Conservation (phyloP, 2,329 filamentous ascomycete genomes). For the Ophiostoma novo-ulmi region DNA sequence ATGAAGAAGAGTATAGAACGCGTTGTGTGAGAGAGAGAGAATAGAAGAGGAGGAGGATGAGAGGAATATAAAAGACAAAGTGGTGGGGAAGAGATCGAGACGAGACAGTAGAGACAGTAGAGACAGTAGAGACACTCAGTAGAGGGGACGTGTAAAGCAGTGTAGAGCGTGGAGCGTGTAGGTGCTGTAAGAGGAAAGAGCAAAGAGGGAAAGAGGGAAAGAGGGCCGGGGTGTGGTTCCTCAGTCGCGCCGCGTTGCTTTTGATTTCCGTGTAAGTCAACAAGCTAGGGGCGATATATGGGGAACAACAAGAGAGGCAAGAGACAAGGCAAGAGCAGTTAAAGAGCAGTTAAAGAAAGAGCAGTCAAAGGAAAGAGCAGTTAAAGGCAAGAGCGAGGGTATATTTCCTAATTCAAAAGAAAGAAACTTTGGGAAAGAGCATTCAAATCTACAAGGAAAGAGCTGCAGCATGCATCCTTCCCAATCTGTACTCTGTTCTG, state of each 20-base stretch:
- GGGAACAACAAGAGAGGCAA: slow-evolving; percentile 3
- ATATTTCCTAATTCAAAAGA: neutral
- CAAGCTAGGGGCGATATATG: slow-evolving; percentile 16
- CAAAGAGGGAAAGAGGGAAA: neutral
- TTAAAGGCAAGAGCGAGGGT: neutral
- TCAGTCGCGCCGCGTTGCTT: slow-evolving; percentile 14
- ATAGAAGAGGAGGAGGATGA: slow-evolving; percentile 1
- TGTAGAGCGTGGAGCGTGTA: neutral
- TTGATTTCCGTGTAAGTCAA: slow-evolving; percentile 17
- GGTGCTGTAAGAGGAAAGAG: neutral
- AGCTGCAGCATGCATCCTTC: slow-evolving; percentile 13
- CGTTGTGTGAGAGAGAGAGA: neutral
- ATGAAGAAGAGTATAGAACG: neutral
- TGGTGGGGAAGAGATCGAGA: neutral
- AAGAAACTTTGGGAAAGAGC: neutral
- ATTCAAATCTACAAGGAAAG: neutral
- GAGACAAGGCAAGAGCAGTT: neutral
- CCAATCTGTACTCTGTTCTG: neutral
- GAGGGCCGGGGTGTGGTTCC: slow-evolving; percentile 13
- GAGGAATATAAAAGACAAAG: slow-evolving; percentile 7
- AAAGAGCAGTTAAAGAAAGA: neutral
- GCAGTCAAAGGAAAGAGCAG: neutral
- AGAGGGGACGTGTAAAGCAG: slow-evolving; percentile 1
- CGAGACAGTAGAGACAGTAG: neutral
- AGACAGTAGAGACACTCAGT: neutral